These are phyloP conservation scores for Ceriops tagal DNA, from an alignment of 345 rosid species.

Conservation along the genomic window DNA sequence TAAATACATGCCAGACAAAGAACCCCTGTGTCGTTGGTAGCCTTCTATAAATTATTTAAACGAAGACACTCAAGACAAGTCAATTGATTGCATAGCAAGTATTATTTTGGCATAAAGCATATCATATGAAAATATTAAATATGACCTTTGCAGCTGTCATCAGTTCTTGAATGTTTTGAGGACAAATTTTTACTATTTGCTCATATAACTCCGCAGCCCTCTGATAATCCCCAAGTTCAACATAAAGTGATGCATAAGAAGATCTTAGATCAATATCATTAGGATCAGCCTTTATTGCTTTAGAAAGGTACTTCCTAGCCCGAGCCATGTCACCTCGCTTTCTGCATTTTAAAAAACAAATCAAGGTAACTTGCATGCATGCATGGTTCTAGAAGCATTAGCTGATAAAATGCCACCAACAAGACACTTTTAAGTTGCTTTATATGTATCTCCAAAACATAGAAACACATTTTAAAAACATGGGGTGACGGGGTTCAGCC, in stretches of 20 bases:
- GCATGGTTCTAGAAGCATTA: neutral
- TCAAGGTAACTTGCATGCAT: too few relatives aligned
- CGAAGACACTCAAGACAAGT: neutral
- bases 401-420: too few relatives aligned
- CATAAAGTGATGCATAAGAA: slow-evolving; percentile 61
- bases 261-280: slow-evolving; percentile 54
- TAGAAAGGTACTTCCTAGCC: slow-evolving; percentile 62
- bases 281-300: slow-evolving; percentile 84
- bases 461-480: too few relatives aligned
- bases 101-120: neutral
- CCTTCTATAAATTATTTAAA: too few relatives aligned
- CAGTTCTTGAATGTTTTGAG: slow-evolving; percentile 52
- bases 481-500: too few relatives aligned
- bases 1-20: too few relatives aligned
- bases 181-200: slow-evolving; percentile 53
- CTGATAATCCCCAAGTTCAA: slow-evolving; percentile 54
- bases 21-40: too few relatives aligned
- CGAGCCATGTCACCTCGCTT: slow-evolving; percentile 50
- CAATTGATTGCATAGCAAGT: neutral
- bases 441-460: too few relatives aligned
- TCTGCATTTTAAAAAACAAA: slow-evolving; percentile 38
- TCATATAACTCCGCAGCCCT: slow-evolving; percentile 84
- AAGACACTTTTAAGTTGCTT: too few relatives aligned
- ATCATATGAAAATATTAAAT: slow-evolving; percentile 6
- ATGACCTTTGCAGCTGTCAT: slow-evolving; percentile 63